Evolutionary conservation across 106 monocot species (phyloP), one percentile per base, ranked within the genome.

Genomic region (Apostasia shenzhenica): DNA sequence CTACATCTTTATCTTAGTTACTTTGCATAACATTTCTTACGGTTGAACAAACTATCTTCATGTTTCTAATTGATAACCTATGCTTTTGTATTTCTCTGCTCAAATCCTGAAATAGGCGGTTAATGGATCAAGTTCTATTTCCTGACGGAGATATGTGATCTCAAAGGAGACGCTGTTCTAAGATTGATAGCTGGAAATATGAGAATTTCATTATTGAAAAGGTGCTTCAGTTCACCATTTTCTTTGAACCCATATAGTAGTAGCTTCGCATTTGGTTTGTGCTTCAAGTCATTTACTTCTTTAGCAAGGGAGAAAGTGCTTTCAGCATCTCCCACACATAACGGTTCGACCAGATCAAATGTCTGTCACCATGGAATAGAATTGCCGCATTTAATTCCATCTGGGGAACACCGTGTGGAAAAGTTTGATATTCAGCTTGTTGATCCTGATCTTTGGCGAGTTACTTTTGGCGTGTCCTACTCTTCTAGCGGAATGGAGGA

Each of bases 401-500:
- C n/a, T n/a, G 12, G 37, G 46, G 48, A 65, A 65, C 26, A 73
- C 58, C 54, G 57, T 10, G 11, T 79, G 57, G 69, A 71, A 10
- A 69, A 63, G 1, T 79, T 91, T 42, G 45, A 40, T 14, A 74
- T 83, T 9, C 78, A 87, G 51, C 70, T 87, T 45, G 84, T 87
- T 3, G 80, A 84, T 59, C 54, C 67, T n/a, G 79, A 82, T 49
- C 12, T 84, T 40, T 80, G 87, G 88, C 52, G 69, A 14, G 66
- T 73, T 5, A 76, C 85, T 8, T 67, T 67, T 41, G 47, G 73
- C 6, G 48, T 72, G 11, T 63, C 66, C 3, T 26, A 46, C 10
- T 43, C 69, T 40, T 7, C 1, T 56, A 8, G 58, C 40, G 41
- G 42, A 48, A 44, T 26, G 8, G 45, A 14, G 10, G 13, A 9